Base-by-base conservation (phyloP, 768 basidiomycete genomes). In the Mycena vulgaris region DNA sequence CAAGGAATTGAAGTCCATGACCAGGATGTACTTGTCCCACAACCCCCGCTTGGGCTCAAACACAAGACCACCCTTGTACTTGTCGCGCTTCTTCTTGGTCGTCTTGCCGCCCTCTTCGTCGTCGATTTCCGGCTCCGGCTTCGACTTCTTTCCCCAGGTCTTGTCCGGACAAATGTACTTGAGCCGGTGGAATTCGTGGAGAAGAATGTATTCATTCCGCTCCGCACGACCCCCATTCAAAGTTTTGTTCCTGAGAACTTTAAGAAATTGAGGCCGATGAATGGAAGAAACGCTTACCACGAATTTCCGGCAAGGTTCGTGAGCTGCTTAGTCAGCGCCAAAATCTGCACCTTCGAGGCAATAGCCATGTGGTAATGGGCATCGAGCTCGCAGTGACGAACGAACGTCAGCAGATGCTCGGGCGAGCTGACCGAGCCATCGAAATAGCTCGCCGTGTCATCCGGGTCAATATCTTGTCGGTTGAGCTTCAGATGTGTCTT, bases 1-100 rank as follows among this genome's bases (percentile, higher is more conserved):
- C 64, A 99, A 86, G 69, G 96, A 98, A 82, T 99, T 99, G 91
- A 99, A 99, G 80, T 99, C 98, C 98, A 99, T 99, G 81, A 99
- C 98, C 21, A 99, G 88, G 80, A 99, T 94, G 78, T 87, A 98
- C 75, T 92, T 97, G 84, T 99, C 98, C 95, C 95, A 99, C 45
- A 99, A 84, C 14, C 97, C 95, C 62, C 95, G 87, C 83, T 98
- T 97, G 2, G 98, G 98, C 67, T 98, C 95, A 72, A 99, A 96
- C 23, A 99, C 98, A 60, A 99, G 87, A 80, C 98, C 98, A 79
- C 98, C 98, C 82, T 99, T 98, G 85, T 95, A 99, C 82, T 98
- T 99, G 82, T 98, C 97, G 58, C 91, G 90, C 77, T 92, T 95
- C 48, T 85, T 83, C 75, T 95, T 95, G 33, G 83, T 81, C 5